Evolutionary conservation across 352 stramenopile genomes (phyloP), one percentile per base, ranked within the genome.

Genomic region (Phytopythium kandeliae): DNA sequence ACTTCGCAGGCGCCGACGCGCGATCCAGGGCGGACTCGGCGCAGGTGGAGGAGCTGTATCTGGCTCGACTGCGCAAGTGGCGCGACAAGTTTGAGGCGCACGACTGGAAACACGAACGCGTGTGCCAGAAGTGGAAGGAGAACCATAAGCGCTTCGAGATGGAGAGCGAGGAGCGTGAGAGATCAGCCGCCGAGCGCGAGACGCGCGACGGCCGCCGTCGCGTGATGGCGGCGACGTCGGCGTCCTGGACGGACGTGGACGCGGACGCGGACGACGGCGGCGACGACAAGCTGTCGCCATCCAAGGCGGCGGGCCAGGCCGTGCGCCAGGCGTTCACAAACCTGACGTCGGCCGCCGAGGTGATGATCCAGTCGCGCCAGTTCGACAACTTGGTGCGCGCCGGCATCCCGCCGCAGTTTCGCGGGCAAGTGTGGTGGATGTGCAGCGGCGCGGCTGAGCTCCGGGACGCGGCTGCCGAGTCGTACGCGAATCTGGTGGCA

Each of bases 371-470:
- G 16, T 69, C 74, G 26, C 69, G 67, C 36, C 80, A 91, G 49
- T 85, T 91, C 43, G 78, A 91, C 54, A 58, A 52, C 16, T 54
- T 94, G 30, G 21, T 94, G 35, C 77, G 65, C 35, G 55, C 71
- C 0, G 85, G 85, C 16, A 62, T 96, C 42, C 78, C 84, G 8
- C 72, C 80, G 4, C 66, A 78, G 4, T 51, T 84, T 17, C 77
- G 85, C 13, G 84, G 84, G 10, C 64, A 79, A 19, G 75, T 96
- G 48, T 96, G 85, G 85, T 92, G 76, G 70, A 69, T 86, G 56
- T 92, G 79, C 60, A 87, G 75, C 47, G 82, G 80, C 6, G 83
- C 79, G 0, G 75, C 66, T 0, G 58, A 86, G 33, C 79, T 90
- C 41, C 57, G 67, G 22, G 48, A 51, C 5, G 45, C 56, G 13